Evolutionary conservation across 441 rosid species (phyloP), one percentile per base, ranked within the genome.

Genomic region (Gossypium gossypioides): DNA sequence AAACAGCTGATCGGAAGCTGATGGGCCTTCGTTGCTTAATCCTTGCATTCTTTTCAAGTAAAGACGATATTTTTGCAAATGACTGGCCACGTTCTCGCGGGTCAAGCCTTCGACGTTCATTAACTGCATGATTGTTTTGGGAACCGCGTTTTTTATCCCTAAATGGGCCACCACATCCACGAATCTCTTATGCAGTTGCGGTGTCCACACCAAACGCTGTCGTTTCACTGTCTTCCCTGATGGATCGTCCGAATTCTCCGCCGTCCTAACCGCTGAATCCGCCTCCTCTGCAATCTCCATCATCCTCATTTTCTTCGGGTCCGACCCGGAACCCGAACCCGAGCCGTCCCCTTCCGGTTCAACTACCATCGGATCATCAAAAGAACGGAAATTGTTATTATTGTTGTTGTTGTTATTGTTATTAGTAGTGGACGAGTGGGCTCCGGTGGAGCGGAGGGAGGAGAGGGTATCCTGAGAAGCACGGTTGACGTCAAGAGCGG

Each of bases 61-160:
- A 2, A 96, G 88, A 19, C 99, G 82, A 73, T 96, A 96, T 74
- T 96, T 96, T 70, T 96, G 99, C 68, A 96, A 71, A 75, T 96
- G 98, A 71, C 97, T 91, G 0, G 99, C 99, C 0, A 96, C 99
- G 83, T 93, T 96, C 65, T 96, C 98, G 9, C 97, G 85, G n/a
- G 96, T 93, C 76, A 96, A 40, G 2, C 99, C 99, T 63, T 93
- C 97, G 0, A 96, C 99, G 77, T 96, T 96, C 99, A 96, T 96
- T 75, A 93, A 63, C 84, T 96, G 99, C 99, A 96, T 96, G 73
- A 96, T 93, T 44, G 98, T 93, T 84, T 96, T 96, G 8, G 99
- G 98, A 0, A 96, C 99, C 0, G 98, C 98, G 88, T 88, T 96
- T 51, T 89, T 90, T 0, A 96, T 84, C 78, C 99, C 99, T 1